phyloP scores from a whole-genome alignment of 257 asterid genomes.

The Solanum ossicruentum region DNA sequence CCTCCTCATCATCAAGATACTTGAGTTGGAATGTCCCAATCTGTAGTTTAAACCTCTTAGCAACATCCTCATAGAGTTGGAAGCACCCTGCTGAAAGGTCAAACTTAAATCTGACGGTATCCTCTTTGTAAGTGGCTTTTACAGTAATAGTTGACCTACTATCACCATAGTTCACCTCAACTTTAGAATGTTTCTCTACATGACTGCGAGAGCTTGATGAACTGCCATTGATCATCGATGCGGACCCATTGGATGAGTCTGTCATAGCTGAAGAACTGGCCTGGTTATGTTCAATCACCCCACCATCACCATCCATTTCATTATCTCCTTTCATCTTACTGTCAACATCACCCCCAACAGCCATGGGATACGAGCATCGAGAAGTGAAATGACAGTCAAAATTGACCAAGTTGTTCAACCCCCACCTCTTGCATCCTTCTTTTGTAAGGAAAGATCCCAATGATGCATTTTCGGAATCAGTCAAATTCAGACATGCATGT shows the following conservation, averaged over 20 bases:
- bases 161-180: slow-evolving; percentile 20
- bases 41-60: slow-evolving; percentile 55
- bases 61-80: slow-evolving; percentile 55
- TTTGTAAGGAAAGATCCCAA: slow-evolving; percentile 15
- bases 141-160: slow-evolving; percentile 36
- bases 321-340: slow-evolving; percentile 5
- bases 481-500: slow-evolving; percentile 21
- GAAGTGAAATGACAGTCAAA: slow-evolving; percentile 16
- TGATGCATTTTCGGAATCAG: slow-evolving; percentile 14
- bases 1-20: slow-evolving; percentile 83
- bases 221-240: slow-evolving; percentile 35
- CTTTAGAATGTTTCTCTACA: slow-evolving; percentile 12
- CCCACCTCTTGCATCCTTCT: slow-evolving; percentile 7
- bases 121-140: slow-evolving; percentile 69
- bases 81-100: slow-evolving; percentile 42
- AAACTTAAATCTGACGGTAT: slow-evolving; percentile 62
- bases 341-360: slow-evolving; percentile 12
- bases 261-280: slow-evolving; percentile 31
- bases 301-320: slow-evolving; percentile 14
- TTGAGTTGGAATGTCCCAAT: slow-evolving; percentile 68
- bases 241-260: slow-evolving; percentile 49
- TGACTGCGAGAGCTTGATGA: slow-evolving; percentile 56
- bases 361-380: slow-evolving; percentile 17
- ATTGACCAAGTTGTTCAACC: slow-evolving; percentile 3
- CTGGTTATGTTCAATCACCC: slow-evolving; percentile 31